phyloP scores from a whole-genome alignment of 805 yeast species.

The Scheffersomyces spartinae region DNA sequence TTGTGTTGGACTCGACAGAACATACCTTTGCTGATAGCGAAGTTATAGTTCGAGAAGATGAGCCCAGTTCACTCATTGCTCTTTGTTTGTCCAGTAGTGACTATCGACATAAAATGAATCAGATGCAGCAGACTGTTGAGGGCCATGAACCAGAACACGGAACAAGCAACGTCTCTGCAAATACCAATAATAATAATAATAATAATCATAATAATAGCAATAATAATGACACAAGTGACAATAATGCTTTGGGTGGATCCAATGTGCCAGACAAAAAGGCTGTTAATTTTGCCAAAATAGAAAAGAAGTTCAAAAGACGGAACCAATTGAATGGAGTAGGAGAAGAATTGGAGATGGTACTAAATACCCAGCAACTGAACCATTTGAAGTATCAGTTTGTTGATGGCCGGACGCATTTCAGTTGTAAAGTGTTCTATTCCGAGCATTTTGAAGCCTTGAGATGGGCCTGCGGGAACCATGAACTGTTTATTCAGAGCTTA shows the following conservation, averaged over 20 bases:
- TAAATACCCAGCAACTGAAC: slow-evolving; percentile 74
- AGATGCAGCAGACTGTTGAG: slow-evolving; percentile 14
- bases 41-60: slow-evolving; percentile 91
- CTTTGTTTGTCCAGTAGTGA: slow-evolving; percentile 83
- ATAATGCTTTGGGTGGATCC: too few species aligned
- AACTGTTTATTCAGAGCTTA: slow-evolving; percentile 73
- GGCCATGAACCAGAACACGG: slow-evolving; percentile 10
- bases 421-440: slow-evolving; percentile 90
- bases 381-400: slow-evolving; percentile 89
- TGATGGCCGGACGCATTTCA: slow-evolving; percentile 70
- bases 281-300: slow-evolving; percentile 27
- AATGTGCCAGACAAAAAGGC: slow-evolving; percentile 20
- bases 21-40: slow-evolving; percentile 91
- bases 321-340: slow-evolving; percentile 20
- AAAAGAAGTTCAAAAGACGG: slow-evolving; percentile 26
- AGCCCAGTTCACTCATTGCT: slow-evolving; percentile 89
- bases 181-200: slow-evolving; percentile 4
- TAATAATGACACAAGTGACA: slow-evolving; percentile 5
- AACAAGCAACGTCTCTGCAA: slow-evolving; percentile 3
- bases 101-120: slow-evolving; percentile 52
- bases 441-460: slow-evolving; percentile 96
- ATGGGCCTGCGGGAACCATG: slow-evolving; percentile 66
- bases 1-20: slow-evolving; percentile 71
- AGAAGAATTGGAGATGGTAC: slow-evolving; percentile 66
- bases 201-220: slow-evolving; percentile 4